Conservation (phyloP, 2,329 filamentous ascomycete genomes). For the Talaromyces sp. region DNA sequence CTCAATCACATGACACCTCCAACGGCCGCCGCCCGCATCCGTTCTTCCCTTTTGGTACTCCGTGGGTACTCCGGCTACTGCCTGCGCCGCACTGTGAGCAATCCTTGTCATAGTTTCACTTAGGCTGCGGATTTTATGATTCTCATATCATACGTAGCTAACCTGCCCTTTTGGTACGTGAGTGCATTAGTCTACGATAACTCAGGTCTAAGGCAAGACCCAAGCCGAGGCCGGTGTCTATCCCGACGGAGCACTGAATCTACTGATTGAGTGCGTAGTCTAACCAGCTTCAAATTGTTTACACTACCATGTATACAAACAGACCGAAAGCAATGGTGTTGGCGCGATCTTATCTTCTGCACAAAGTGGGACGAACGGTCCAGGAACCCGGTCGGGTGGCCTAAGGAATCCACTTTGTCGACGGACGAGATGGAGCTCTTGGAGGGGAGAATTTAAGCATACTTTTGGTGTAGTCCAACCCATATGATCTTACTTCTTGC, state of each 20-base stretch:
- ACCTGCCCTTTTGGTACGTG: not conserved
- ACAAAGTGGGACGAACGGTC: conserved; percentile 9
- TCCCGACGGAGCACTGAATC: not conserved
- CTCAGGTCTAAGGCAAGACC: too few relatives aligned
- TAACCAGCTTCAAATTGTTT: not conserved
- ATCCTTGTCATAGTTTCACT: not conserved
- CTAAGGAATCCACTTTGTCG: conserved; percentile 6
- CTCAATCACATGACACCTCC: conserved; percentile 7
- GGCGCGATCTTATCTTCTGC: conserved; percentile 1
- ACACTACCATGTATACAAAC: too few relatives aligned
- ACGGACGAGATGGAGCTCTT: conserved; percentile 1
- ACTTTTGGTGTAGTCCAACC: conserved; percentile 7
- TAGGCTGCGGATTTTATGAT: not conserved
- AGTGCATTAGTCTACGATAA: not conserved
- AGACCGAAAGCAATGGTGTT: too few relatives aligned
- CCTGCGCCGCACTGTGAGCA: not conserved
- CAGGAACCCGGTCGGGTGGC: conserved; percentile 8
- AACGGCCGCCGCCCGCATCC: not conserved
- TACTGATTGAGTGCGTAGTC: not conserved
- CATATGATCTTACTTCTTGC: conserved; percentile 4
- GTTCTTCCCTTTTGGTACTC: not conserved
- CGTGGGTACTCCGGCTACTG: not conserved
- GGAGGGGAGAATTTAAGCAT: not conserved
- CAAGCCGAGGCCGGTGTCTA: not conserved
- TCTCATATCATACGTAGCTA: not conserved